A percentile compares a stretch with the other conserved stretches of the same genome.
Conservation (phyloP, 495 filamentous ascomycete genomes). For the Xylaria nigripes region DNA sequence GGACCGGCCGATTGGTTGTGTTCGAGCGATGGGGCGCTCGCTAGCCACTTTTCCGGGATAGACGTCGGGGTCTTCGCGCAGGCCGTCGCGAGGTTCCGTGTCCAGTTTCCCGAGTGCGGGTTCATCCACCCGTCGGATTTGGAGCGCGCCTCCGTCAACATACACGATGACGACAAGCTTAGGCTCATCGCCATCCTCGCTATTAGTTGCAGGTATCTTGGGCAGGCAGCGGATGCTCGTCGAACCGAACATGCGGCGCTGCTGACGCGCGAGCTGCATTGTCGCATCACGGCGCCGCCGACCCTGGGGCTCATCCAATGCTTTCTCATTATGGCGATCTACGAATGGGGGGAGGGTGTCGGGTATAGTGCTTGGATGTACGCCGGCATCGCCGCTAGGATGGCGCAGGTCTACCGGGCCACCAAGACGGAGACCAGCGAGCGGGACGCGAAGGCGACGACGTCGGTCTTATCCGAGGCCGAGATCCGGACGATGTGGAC, state of each 20-base stretch:
- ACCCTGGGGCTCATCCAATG: slow-evolving; percentile 7
- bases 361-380: slow-evolving; percentile 7
- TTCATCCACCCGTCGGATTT: slow-evolving; percentile 1
- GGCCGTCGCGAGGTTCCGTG: slow-evolving; percentile 2
- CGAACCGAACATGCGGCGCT: not conserved
- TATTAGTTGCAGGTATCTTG: slow-evolving; percentile 2
- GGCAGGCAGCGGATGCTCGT: not conserved
- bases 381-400: not conserved
- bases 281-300: slow-evolving; percentile 3
- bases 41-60: not conserved
- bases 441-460: not conserved
- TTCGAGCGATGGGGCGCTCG: slow-evolving; percentile 3
- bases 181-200: slow-evolving; percentile 6
- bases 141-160: not conserved
- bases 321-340: slow-evolving; percentile 7
- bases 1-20: not conserved
- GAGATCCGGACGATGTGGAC: slow-evolving; percentile 7
- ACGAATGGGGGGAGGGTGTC: slow-evolving; percentile 6
- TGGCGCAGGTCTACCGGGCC: slow-evolving; percentile 7
- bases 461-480: not conserved
- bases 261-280: not conserved
- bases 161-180: slow-evolving; percentile 5
- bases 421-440: not conserved
- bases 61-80: not conserved
- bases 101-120: slow-evolving; percentile 6